Base-by-base conservation (phyloP, 345 rosid species). In the Capsella bursapastoris region DNA sequence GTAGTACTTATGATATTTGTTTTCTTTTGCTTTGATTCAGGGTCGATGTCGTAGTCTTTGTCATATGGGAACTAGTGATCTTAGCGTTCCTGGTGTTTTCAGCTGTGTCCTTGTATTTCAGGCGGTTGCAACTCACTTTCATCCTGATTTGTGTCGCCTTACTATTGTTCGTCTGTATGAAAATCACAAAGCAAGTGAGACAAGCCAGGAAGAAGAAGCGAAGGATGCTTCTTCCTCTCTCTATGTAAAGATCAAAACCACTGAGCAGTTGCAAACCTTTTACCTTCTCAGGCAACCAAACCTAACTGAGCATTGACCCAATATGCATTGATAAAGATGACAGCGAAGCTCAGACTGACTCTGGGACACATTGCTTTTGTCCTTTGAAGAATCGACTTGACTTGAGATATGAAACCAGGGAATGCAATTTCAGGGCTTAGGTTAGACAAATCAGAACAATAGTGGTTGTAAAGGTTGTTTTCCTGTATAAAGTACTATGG, bases 211-310 rank as follows among this genome's bases (percentile, higher is more conserved):
- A 87, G 69, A 94, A 87, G 93, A 94, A 87, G 77, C 86, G 97
- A 73, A 85, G 98, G 84, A 94, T 94, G 98, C 95, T 94, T 82
- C 96, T 94, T 74, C 98, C 98, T 13, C 81, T 94, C 68, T 94
- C 99, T 31, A 89, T 95, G 97, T 95, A 83, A 72, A 70, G 58
- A 49, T 28, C 37, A 2, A 47, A 48, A 40, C 53, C 64, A 22
- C 8, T 5, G 9, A 45, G 32, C 32, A 41, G 6, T 25, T 6
- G 53, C 61, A 43, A 75, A 68, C 43, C 13, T 35, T 76, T 76
- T 45, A 52, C 61, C 49, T 75, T 68, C 38, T 61, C 35, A 61
- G 51, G 29, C 79, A 41, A 27, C 41, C 44, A 57, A 51, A 41
- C 29, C 57, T 41, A 53, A 62, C 40, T 40, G 72, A 38, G 45